Evolutionary conservation across 257 asterid genomes (phyloP), one percentile per base, ranked within the genome.

Genomic region (Forsythia viridissima): DNA sequence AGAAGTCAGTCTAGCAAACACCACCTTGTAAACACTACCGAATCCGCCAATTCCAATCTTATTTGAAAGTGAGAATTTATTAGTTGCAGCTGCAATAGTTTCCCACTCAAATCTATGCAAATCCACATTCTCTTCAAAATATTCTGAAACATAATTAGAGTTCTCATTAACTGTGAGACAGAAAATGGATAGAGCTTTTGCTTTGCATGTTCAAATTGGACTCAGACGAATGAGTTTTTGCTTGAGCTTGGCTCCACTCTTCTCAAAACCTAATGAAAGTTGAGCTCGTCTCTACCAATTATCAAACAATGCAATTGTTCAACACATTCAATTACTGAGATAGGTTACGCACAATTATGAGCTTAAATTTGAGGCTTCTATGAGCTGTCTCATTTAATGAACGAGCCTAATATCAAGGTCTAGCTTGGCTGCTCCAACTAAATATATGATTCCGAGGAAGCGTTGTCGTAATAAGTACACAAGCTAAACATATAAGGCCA

Each of bases 1-100:
- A 24, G 24, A 24, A 24, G 24, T 24, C 24, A 24, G 24, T 24
- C 24, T 24, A 59, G 38, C 38, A 12, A 70, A 74, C 66, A 59
- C 73, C 72, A 84, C 82, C 82, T 77, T 80, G 51, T 70, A 69
- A 24, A 76, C 76, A 20, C 20, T 9, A 30, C 67, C 66, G 40
- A 71, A 48, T 55, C 38, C 72, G 10, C 78, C 80, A 34, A 0
- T 4, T 42, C 78, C 80, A 46, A 80, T 41, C 51, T 36, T 55
- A 41, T 76, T 40, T 39, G 70, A 65, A 67, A 59, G 9, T 15
- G 80, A 80, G 68, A 80, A 80, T 6, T 61, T 55, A 40, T 68
- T 80, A 48, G 82, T 75, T 39, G 86, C 82, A 6, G 74, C 81
- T 72, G 71, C 73, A 72, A 76, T 74, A n/a, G 2, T 72, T 0